Base-by-base conservation (phyloP, 176 grass and related monocot species). In the Elymus sibiricus region DNA sequence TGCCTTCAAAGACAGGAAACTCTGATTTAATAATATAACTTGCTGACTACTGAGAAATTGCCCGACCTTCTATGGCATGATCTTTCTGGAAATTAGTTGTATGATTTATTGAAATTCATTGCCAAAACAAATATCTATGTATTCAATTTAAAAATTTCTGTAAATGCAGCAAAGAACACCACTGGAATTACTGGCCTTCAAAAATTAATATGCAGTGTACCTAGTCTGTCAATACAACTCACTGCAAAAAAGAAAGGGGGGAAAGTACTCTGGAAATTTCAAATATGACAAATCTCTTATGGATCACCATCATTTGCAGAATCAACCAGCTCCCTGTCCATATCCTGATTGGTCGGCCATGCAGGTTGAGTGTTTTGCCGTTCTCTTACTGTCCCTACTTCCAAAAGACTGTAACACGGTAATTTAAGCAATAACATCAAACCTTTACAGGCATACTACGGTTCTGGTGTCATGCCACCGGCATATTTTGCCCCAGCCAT, bases 311-410 rank as follows among this genome's bases (percentile, higher is more conserved):
- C 70, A 66, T 85, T 82, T 80, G 78, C 88, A 92, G 97, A 94
- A 94, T 27, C 88, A 91, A 86, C 90, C 87, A 80, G 51, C 86
- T 76, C 82, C 90, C 89, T 82, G 62, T 87, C 90, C 93, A 70
- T 98, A 95, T 90, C 94, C 93, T 74, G 96, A 98, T 88, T 98
- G 97, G 94, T 86, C 92, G 9, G 49, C 90, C 9, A 74, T 96
- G 88, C 97, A 98, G 92, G 97, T 98, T 74, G 19, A 68, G 24
- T 73, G 63, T 49, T 64, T 38, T 69, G 0, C 40, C n/a, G 51
- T 79, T 74, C 31, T 61, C 21, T 51, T 76, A 65, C 10, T 47
- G 21, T 47, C 28, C 5, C 25, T 15, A 27, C 62, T 67, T 60
- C 26, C 71, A 64, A 80, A 70, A 39, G 39, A 65, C 34, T 58